Evolutionary conservation across 805 yeast species (phyloP).

Genomic region (Lipomyces yamadae): DNA sequence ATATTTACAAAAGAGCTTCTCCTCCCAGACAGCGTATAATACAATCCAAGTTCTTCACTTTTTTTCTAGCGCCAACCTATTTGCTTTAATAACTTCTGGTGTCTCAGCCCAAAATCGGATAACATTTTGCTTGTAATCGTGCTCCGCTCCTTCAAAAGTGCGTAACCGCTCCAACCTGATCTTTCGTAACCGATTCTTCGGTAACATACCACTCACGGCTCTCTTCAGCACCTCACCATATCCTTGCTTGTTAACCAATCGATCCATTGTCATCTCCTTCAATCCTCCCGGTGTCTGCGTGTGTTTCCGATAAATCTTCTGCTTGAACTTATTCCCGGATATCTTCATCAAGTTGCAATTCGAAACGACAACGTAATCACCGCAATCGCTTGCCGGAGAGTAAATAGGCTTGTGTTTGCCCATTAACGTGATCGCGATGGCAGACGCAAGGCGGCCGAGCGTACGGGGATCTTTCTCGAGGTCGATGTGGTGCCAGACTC

Average conservation of each 20-base stretch:
- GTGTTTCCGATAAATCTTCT: constrained; percentile 88
- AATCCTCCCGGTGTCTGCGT: constrained; percentile 84
- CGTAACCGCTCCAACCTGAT: constrained; percentile 81
- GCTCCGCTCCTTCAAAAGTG: constrained; percentile 83
- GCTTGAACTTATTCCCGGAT: constrained; percentile 83
- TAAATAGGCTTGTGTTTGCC: constrained; percentile 97
- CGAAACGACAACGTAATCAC: constrained; percentile 96
- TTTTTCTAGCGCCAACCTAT: neutral
- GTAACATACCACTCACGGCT: constrained; percentile 96
- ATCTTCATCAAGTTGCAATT: constrained; percentile 80
- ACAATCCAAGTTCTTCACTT: neutral
- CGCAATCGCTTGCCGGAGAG: constrained; percentile 79
- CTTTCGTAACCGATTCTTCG: constrained; percentile 83
- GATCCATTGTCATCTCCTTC: constrained; percentile 79
- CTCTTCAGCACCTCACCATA: constrained; percentile 80
- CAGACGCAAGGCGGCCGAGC: constrained; percentile 87
- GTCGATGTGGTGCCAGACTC: constrained; percentile 96
- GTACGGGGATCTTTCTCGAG: constrained; percentile 82
- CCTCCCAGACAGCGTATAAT: neutral
- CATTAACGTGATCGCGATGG: constrained; percentile 82
- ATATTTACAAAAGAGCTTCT: neutral
- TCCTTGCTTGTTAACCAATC: constrained; percentile 76
- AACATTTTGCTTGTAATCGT: constrained; percentile 83
- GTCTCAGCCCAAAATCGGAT: constrained; percentile 44
- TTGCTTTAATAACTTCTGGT: constrained; percentile 15